Evolutionary conservation across 257 asterid genomes (phyloP).

Genomic region (Solanum paucissectum): DNA sequence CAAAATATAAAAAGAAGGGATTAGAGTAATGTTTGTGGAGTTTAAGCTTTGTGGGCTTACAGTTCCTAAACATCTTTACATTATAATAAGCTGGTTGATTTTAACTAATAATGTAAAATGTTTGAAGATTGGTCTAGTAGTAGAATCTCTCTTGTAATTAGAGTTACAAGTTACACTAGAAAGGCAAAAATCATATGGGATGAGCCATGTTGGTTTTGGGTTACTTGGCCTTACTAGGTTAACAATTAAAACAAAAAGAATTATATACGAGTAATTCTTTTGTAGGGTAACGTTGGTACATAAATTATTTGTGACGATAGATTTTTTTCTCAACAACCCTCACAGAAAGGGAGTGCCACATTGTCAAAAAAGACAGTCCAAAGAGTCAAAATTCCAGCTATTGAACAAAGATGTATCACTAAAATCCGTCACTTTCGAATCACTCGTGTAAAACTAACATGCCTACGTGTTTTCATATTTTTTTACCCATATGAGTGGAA

Average conservation of each 20-base stretch:
- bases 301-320: neutral
- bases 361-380: neutral
- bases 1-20: neutral
- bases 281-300: too few species aligned
- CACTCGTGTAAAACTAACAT: neutral
- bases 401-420: neutral
- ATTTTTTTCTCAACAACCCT: too few species aligned
- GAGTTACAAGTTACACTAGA: neutral
- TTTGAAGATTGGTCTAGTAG: neutral
- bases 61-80: neutral
- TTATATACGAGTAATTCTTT: neutral
- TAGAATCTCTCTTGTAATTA: neutral
- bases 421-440: neutral
- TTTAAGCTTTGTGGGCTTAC: neutral
- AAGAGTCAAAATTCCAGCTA: neutral
- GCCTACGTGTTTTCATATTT: neutral
- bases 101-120: neutral
- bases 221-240: neutral
- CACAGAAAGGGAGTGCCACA: neutral
- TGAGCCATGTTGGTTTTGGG: neutral
- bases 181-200: neutral
- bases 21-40: neutral
- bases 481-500: neutral
- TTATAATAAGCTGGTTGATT: neutral
- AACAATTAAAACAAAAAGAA: neutral